Percentiles rank a stretch among this genome's conserved stretches.
Evolutionary conservation across 352 stramenopile species (phyloP).

Genomic region (Blastocystis sp.): DNA sequence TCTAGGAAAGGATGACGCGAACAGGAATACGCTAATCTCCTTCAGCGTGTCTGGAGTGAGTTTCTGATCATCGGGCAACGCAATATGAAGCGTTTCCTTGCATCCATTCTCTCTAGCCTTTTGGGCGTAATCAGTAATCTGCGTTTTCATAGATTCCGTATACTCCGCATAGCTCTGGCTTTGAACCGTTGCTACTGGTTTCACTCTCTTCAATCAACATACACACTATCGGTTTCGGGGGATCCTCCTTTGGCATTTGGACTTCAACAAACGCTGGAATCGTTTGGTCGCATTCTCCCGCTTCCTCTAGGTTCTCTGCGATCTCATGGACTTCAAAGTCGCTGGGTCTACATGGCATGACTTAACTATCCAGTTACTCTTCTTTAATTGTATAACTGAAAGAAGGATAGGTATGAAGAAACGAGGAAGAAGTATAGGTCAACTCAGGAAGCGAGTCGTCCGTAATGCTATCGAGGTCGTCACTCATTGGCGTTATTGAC

Average conservation of each 20-base stretch:
- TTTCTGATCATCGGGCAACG: neutral
- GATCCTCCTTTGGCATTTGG: neutral
- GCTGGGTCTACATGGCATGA: neutral
- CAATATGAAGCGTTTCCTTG: neutral
- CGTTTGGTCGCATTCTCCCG: neutral
- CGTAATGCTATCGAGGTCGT: no score
- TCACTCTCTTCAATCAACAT: no score
- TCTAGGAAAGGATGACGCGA: neutral
- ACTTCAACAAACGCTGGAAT: neutral
- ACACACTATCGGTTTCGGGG: neutral
- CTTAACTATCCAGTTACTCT: neutral
- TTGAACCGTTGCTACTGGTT: no score
- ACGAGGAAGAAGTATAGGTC: neutral
- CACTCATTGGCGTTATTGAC: no score
- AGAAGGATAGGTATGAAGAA: neutral
- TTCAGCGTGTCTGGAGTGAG: neutral
- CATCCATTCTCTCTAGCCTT: neutral
- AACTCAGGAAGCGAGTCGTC: neutral
- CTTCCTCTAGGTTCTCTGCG: neutral
- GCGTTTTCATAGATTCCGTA: neutral
- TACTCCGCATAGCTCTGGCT: no score
- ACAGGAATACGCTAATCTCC: neutral
- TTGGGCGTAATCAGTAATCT: neutral
- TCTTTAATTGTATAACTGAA: neutral
- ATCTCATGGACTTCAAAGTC: conserved; percentile 20